Percentiles rank a stretch among this genome's conserved stretches.
Conservation (phyloP, 768 basidiomycete species). For the Sarcodon aspratus region DNA sequence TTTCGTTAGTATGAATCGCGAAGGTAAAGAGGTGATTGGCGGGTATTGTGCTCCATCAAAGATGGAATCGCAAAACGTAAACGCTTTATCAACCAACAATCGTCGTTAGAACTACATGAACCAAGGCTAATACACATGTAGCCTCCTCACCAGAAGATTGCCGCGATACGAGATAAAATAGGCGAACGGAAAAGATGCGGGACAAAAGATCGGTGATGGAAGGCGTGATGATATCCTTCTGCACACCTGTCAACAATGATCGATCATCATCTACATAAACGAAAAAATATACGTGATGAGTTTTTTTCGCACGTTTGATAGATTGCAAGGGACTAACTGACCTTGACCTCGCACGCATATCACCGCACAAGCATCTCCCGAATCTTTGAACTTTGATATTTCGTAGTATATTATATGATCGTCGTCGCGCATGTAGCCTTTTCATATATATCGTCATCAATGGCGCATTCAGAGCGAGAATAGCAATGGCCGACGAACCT, state of each 20-base stretch:
- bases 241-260: background rate
- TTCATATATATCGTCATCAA: background rate
- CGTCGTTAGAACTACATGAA: background rate
- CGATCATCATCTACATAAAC: slow-evolving; percentile 7
- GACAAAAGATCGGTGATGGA: slow-evolving; percentile 9
- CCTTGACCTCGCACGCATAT: slow-evolving; percentile 31
- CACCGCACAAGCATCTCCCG: slow-evolving; percentile 28
- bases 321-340: slow-evolving; percentile 4
- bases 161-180: slow-evolving; percentile 29
- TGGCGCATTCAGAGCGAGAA: no score
- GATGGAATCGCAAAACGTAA: slow-evolving; percentile 12
- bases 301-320: background rate
- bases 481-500: slow-evolving; percentile 20
- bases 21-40: slow-evolving; percentile 40
- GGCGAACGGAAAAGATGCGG: slow-evolving; percentile 28
- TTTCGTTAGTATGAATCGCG: slow-evolving; percentile 33
- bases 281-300: background rate
- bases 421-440: slow-evolving; percentile 3
- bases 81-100: slow-evolving; percentile 8
- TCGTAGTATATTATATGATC: slow-evolving; percentile 30
- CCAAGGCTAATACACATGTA: background rate
- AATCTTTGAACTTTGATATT: slow-evolving; percentile 31
- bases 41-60: slow-evolving; percentile 16
- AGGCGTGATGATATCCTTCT: slow-evolving; percentile 3
- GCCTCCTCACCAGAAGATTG: slow-evolving; percentile 17